Conservation (phyloP, 352 stramenopile species). For the Phytopythium kandeliae region DNA sequence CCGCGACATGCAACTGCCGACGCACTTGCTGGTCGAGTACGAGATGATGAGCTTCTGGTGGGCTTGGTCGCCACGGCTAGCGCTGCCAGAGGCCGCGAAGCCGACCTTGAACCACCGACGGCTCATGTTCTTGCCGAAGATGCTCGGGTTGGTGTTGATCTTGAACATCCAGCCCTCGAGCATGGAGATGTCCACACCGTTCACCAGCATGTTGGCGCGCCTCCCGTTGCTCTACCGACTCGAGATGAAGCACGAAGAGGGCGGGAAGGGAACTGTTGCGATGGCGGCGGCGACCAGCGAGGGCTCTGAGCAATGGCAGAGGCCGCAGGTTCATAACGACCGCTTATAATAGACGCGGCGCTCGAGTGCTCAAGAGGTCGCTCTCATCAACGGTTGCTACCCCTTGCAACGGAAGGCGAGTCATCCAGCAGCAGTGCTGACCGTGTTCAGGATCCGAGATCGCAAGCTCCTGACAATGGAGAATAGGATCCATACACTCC, state of each 20-base stretch:
- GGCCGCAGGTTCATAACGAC: too few relatives aligned
- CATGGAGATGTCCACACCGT: constrained; percentile 78
- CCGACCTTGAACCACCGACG: constrained; percentile 75
- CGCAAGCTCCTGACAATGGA: too few relatives aligned
- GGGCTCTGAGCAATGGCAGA: neutral
- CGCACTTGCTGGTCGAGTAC: constrained; percentile 79
- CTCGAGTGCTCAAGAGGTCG: neutral
- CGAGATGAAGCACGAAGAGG: neutral
- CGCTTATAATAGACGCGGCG: constrained; percentile 1
- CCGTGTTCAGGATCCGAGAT: too few relatives aligned
- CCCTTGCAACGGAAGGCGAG: neutral
- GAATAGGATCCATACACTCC: too few relatives aligned
- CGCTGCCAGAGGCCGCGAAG: constrained; percentile 21
- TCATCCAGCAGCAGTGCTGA: too few relatives aligned
- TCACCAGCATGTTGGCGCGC: constrained; percentile 30
- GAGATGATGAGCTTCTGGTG: constrained; percentile 58
- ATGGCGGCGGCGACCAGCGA: neutral
- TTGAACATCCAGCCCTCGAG: constrained; percentile 85
- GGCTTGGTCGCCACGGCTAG: constrained; percentile 34
- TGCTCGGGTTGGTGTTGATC: constrained; percentile 78
- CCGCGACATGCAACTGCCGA: neutral
- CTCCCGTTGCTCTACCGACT: neutral
- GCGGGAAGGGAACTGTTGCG: neutral
- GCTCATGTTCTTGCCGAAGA: constrained; percentile 75
- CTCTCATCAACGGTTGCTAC: neutral